Evolutionary conservation across 2,329 filamentous ascomycete species (phyloP), one percentile per base, ranked within the genome.

Genomic region (Dactylellina haptotyla): DNA sequence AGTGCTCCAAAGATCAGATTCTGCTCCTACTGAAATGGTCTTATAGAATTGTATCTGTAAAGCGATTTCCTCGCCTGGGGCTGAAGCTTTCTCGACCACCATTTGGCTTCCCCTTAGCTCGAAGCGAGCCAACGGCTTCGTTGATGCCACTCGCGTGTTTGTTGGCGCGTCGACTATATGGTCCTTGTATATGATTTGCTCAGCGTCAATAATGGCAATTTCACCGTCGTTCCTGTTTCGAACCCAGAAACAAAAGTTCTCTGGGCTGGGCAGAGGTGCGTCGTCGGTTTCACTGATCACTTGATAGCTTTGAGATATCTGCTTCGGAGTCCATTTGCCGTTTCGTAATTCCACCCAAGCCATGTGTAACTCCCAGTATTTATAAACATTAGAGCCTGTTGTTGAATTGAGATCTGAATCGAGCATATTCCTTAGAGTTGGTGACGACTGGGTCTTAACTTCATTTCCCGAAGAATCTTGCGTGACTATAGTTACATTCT

Each of bases 321-420:
- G 41, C 43, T 75, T 78, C 10, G 62, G 58, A 3, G 77, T 73
- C 77, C 77, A 78, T 28, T 56, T 76, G 46, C 77, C 77, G 43
- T 78, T 77, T 5, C 63, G 53, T 25, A 74, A 65, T 51, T 78
- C 77, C 4, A 64, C 72, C 67, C 72, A 78, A 12, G 65, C 76
- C 39, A 78, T 67, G 18, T 63, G 46, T 3, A 77, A 45, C 46
- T 78, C 75, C 50, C 69, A 76, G 23, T 51, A 54, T 25, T 69
- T 45, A 1, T 32, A 14, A 8, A 54, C 50, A 16, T 16, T 54
- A 10, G 16, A 26, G 4, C 10, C 45, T 3, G 12, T 50, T 6
- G 20, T 26, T 6, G 6, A 4, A 26, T 20, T 50, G 18, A 20
- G 10, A 50, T 20, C 18, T 10, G 20, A 26, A 6, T 25, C 20